Percentiles rank a stretch among this genome's conserved stretches.
Conservation (phyloP, 2,329 filamentous ascomycete species). For the Ophiostoma triangulosporum region DNA sequence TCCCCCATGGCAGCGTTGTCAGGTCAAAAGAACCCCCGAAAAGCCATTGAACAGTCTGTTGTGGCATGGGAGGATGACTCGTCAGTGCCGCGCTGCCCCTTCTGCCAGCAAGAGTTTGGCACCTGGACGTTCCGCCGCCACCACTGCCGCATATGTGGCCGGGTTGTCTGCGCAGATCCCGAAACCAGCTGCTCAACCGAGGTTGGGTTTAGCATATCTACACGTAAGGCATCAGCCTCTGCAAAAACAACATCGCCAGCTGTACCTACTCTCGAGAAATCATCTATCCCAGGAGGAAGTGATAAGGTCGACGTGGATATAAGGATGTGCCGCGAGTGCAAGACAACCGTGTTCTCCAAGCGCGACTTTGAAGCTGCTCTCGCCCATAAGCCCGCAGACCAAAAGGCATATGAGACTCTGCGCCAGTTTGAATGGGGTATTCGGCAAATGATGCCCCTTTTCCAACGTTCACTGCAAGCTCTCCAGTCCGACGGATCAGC, state of each 20-base stretch:
- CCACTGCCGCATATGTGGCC: constrained; percentile 86
- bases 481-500: constrained; percentile 41
- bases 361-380: constrained; percentile 66
- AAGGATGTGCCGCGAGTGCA: constrained; percentile 87
- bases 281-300: background rate
- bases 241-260: background rate
- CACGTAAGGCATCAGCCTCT: constrained; percentile 25
- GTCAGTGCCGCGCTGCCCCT: constrained; percentile 67
- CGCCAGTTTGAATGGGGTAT: constrained; percentile 83
- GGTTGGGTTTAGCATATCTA: constrained; percentile 63
- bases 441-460: constrained; percentile 63
- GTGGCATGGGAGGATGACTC: constrained; percentile 93
- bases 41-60: constrained; percentile 76
- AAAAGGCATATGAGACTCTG: constrained; percentile 70
- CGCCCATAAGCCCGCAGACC: constrained; percentile 54
- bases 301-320: constrained; percentile 60
- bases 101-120: constrained; percentile 91
- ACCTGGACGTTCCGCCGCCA: constrained; percentile 86
- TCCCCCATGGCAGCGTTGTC: constrained; percentile 48
- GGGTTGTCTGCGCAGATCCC: constrained; percentile 82
- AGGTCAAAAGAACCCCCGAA: constrained; percentile 61
- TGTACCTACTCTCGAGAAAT: constrained; percentile 14
- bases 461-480: constrained; percentile 61
- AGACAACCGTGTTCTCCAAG: constrained; percentile 44
- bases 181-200: constrained; percentile 75